These are phyloP conservation scores for Multifurca ochricompacta DNA, from an alignment of 768 basidiomycete genomes.

Conservation along the genomic window DNA sequence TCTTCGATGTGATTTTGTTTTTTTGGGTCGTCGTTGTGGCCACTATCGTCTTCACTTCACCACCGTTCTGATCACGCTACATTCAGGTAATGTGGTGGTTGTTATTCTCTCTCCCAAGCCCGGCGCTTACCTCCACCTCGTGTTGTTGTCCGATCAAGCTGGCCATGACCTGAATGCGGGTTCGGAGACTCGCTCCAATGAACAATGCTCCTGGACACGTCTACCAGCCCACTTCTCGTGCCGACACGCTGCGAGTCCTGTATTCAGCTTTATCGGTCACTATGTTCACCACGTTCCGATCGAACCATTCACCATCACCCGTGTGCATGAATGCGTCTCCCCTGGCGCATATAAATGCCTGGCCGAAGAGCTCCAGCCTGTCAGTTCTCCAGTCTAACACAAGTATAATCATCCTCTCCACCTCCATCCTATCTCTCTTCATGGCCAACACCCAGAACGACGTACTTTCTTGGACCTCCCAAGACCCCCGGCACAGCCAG, in stretches of 20 bases:
- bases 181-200: constrained; percentile 66
- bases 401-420: constrained; percentile 20
- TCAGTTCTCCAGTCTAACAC: constrained; percentile 23
- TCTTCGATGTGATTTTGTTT: too few relatives aligned
- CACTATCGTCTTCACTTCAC: background rate
- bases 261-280: constrained; percentile 68
- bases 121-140: constrained; percentile 49
- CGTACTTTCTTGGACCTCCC: constrained; percentile 79
- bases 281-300: constrained; percentile 69
- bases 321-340: constrained; percentile 41
- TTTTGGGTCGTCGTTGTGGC: constrained; percentile 1
- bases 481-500: constrained; percentile 75
- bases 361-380: constrained; percentile 19
- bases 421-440: constrained; percentile 26
- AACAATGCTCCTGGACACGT: constrained; percentile 47
- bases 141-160: constrained; percentile 62
- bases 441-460: constrained; percentile 45
- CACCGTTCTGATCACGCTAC: constrained; percentile 24
- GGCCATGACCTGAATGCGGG: constrained; percentile 46
- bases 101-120: constrained; percentile 26
- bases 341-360: constrained; percentile 42
- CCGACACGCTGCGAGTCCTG: constrained; percentile 63
- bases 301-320: constrained; percentile 49
- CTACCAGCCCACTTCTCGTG: constrained; percentile 58
- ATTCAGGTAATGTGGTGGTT: constrained; percentile 18